Evolutionary conservation across 805 yeast genomes (phyloP).

Genomic region (Candida argentea): DNA sequence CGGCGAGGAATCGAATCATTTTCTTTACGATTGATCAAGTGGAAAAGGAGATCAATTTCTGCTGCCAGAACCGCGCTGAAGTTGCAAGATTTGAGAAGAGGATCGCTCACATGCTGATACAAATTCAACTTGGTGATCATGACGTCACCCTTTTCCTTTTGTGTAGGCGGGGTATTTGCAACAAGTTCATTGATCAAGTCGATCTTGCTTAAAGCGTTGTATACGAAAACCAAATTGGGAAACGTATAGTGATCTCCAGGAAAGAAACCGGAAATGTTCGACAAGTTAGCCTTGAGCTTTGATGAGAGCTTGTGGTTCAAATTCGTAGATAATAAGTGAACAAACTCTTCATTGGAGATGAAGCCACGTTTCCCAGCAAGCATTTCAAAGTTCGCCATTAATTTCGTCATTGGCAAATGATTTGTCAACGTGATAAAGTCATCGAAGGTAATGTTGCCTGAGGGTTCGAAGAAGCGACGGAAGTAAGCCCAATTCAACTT

Average conservation of each 20-base stretch:
- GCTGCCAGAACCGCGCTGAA: constrained; percentile 30
- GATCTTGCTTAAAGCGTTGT: constrained; percentile 29
- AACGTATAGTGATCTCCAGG: constrained; percentile 19
- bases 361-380: constrained; percentile 21
- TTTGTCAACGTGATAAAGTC: constrained; percentile 32
- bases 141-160: constrained; percentile 30
- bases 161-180: constrained; percentile 36
- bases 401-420: constrained; percentile 35
- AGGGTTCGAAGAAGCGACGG: constrained; percentile 29
- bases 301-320: constrained; percentile 32
- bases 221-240: constrained; percentile 29
- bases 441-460: constrained; percentile 25
- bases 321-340: constrained; percentile 23
- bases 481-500: constrained; percentile 36
- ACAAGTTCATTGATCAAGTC: constrained; percentile 36
- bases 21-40: constrained; percentile 24
- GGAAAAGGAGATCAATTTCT: constrained; percentile 32
- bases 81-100: constrained; percentile 31
- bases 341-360: constrained; percentile 21
- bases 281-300: constrained; percentile 26
- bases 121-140: constrained; percentile 31
- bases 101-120: constrained; percentile 33
- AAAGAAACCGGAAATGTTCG: constrained; percentile 26
- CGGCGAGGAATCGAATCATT: constrained; percentile 31
- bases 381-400: constrained; percentile 33